Evolutionary conservation across 345 rosid species (phyloP).

Genomic region (Citrus australasica): DNA sequence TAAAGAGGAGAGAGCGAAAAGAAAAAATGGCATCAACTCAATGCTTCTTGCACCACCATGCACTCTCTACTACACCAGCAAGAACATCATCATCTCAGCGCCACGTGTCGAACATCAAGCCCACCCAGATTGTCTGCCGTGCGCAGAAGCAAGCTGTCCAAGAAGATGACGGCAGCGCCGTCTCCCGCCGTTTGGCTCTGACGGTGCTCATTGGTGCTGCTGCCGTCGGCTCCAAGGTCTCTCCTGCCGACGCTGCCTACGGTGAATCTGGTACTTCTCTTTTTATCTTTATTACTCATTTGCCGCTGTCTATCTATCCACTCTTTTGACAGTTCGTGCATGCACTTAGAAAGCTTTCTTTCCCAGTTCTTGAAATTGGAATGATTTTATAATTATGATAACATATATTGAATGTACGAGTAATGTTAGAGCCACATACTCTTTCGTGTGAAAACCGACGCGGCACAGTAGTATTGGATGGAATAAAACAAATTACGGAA

Average conservation of each 20-base stretch:
- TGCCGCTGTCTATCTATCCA: too few species aligned
- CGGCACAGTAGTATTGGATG: background rate
- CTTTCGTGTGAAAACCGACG: too few species aligned
- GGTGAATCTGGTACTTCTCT: slow-evolving; percentile 74
- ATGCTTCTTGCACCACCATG: slow-evolving; percentile 68
- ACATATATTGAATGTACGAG: background rate
- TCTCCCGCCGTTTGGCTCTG: slow-evolving; percentile 86
- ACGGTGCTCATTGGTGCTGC: slow-evolving; percentile 78
- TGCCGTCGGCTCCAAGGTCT: slow-evolving; percentile 70
- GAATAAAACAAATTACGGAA: background rate
- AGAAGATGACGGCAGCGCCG: slow-evolving; percentile 28
- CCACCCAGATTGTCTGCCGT: slow-evolving; percentile 52
- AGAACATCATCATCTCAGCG: slow-evolving; percentile 42
- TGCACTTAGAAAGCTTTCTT: background rate
- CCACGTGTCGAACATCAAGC: slow-evolving; percentile 39
- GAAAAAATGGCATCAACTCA: slow-evolving; percentile 61
- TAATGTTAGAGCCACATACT: background rate
- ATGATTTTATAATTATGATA: background rate
- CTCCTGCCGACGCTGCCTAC: slow-evolving; percentile 96
- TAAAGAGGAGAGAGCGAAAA: background rate
- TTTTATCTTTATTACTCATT: too few species aligned
- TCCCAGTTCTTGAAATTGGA: background rate
- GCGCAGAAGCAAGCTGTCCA: slow-evolving; percentile 56
- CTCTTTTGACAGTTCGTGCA: background rate
- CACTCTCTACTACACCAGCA: slow-evolving; percentile 38